Evolutionary conservation across 1,139 yeast species (phyloP), one percentile per base, ranked within the genome.

Genomic region (Pichia sp.): DNA sequence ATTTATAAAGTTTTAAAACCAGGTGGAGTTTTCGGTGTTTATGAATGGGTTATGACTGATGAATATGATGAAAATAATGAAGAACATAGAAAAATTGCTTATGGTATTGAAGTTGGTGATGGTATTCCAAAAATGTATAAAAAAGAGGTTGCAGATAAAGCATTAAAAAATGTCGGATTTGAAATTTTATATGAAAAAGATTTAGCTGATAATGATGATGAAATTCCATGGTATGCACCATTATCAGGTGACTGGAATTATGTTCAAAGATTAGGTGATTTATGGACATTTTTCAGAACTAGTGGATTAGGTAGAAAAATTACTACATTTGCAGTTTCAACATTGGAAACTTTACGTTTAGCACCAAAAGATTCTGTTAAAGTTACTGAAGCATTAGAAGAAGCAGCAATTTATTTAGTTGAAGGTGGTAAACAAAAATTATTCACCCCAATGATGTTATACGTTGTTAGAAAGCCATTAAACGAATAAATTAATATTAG

Each of bases 11-110:
- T 88, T 34, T 78, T 92, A 69, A 92, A 92, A 73, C 98, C 97
- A 58, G 97, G 98, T 66, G 98, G 98, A 67, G 79, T 77, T 45
- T 92, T 92, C 60, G 98, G 97, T 67, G 97, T 92, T 51, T 92
- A 92, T 74, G 98, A 92, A 73, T 92, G 98, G 98, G 97, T 92
- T 56, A 84, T 92, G 95, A 92, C 97, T 56, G 96, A 90, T 62
- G 77, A 73, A 48, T 94, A 88, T 68, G 98, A 92, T 67, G 96
- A 86, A 71, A 69, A 69, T 55, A 88, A 89, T 69, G 79, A 81
- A 59, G 92, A 83, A 68, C 98, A 92, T 73, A 87, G 97, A 70
- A 86, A 86, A 67, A 86, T 92, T 59, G 94, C 96, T 42, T 92
- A 92, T 70, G 97, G 97, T 66, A 94, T 92, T 63, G 98, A 92